Percentiles rank a stretch among this genome's conserved stretches.
Evolutionary conservation across 257 asterid genomes (phyloP).

Genomic region (Echium plantagineum): DNA sequence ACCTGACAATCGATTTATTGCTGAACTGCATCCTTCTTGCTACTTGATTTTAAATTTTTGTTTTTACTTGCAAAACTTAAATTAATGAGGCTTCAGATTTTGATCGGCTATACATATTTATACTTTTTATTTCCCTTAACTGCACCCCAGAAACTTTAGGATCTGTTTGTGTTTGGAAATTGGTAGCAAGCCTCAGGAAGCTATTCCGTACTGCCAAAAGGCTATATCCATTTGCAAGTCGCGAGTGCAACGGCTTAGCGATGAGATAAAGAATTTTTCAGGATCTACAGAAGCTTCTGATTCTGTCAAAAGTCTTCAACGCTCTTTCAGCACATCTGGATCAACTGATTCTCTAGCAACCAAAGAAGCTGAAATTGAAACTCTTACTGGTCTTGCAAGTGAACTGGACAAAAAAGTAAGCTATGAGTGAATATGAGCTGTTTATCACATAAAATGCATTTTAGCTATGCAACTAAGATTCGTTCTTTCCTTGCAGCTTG

Average conservation of each 20-base stretch:
- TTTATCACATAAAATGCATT: not conserved
- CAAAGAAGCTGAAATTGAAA: constrained; percentile 61
- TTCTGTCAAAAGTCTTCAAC: constrained; percentile 23
- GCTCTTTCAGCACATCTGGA: constrained; percentile 29
- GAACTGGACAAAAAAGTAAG: constrained; percentile 84
- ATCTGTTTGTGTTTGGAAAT: constrained; percentile 84
- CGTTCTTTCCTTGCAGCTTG: constrained; percentile 52
- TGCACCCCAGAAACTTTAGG: constrained; percentile 61
- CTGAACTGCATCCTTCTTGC: constrained; percentile 82
- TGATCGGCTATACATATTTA: not conserved
- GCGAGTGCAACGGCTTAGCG: constrained; percentile 49
- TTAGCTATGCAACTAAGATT: not conserved
- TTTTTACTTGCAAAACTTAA: not conserved
- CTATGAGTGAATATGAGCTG: not conserved
- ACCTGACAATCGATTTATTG: constrained; percentile 80
- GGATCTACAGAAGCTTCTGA: constrained; percentile 23
- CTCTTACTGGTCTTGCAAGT: constrained; percentile 50
- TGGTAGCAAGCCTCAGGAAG: constrained; percentile 84
- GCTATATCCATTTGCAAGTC: constrained; percentile 73
- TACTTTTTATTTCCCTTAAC: constrained; percentile 2
- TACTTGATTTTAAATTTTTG: constrained; percentile 1
- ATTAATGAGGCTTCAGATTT: not conserved
- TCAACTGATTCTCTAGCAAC: constrained; percentile 28
- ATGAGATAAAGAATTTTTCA: constrained; percentile 29
- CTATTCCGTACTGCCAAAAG: constrained; percentile 60